These are phyloP conservation scores for Venturia effusa DNA, from an alignment of 2,329 filamentous ascomycete species.

Conservation along the genomic window DNA sequence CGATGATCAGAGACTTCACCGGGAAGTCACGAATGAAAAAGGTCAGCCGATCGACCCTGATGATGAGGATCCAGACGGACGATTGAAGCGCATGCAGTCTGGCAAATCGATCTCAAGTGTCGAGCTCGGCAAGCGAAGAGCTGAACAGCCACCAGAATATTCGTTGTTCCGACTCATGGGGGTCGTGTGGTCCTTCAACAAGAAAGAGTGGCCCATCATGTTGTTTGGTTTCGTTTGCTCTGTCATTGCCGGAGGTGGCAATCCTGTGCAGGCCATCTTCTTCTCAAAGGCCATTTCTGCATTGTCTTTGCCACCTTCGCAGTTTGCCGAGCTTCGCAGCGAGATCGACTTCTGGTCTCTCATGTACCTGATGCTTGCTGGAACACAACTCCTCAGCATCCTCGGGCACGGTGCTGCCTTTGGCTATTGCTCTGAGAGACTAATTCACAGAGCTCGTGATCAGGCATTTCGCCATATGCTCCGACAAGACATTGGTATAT, in stretches of 20 bases:
- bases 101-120: constrained; percentile 55
- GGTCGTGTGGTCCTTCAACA: constrained; percentile 72
- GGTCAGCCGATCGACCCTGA: constrained; percentile 41
- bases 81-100: constrained; percentile 43
- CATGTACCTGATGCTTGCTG: constrained; percentile 79
- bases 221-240: constrained; percentile 60
- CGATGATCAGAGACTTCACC: neutral
- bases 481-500: constrained; percentile 67
- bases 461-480: constrained; percentile 77
- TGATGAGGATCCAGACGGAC: constrained; percentile 46
- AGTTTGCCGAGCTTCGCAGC: constrained; percentile 48
- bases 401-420: constrained; percentile 64
- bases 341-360: constrained; percentile 76
- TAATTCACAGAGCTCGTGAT: constrained; percentile 75
- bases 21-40: constrained; percentile 17
- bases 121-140: constrained; percentile 47
- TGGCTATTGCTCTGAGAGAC: constrained; percentile 73
- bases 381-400: constrained; percentile 62
- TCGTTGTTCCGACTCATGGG: constrained; percentile 65
- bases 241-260: constrained; percentile 68
- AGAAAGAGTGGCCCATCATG: constrained; percentile 61
- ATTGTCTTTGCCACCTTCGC: constrained; percentile 46
- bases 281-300: constrained; percentile 80
- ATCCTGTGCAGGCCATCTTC: constrained; percentile 68
- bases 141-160: constrained; percentile 48